Base-by-base conservation (phyloP, 2,329 filamentous ascomycete species). In the Talaromyces sp. region DNA sequence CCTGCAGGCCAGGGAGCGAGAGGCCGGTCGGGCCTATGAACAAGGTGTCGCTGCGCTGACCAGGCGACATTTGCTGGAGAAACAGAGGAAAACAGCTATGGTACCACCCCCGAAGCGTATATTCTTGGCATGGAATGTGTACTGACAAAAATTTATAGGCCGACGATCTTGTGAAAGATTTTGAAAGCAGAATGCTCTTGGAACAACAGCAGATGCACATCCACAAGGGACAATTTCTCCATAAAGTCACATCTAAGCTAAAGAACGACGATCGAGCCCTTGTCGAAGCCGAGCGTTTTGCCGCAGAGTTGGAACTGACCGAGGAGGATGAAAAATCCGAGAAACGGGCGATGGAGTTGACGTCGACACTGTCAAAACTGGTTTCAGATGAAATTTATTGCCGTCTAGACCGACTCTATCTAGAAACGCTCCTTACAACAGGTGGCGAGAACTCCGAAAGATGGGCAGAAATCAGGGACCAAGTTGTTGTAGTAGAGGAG, bases 401-500 rank as follows among this genome's bases (percentile, higher is more conserved):
- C 56, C 76, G 75, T 30, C 69, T 78, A 10, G 76, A 78, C 65
- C 72, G 76, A 60, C 57, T 77, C 36, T 78, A 77, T 63, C 63
- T 78, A 23, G 74, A 78, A 63, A 65, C 55, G 10, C 63, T 73
- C 8, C 65, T 66, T 27, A 57, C 52, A 1, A 57, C 52, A 1
- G 27, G 27, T 18, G 47, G 47, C n/a, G 34, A 61, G 5, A n/a
- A 40, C 47, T 16, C 54, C 44, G 47, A 60, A 18, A 27, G 53
- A 12, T 65, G 68, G 9, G 50, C 59, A 6, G 68, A 69, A 27
- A 60, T 65, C 4, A 3, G n/a, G 16, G 57, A 56, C 5, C 16
- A 33, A 10, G 54, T 71, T n/a, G 47, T 64, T 34, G 69, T 67
- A 1, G 57, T 78, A 31, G 67, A 75, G 59, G 69, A 72, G 57